A percentile compares a stretch with the other conserved stretches of the same genome.
phyloP scores from a whole-genome alignment of 2,329 filamentous ascomycete genomes.

The Tolypocladium album region DNA sequence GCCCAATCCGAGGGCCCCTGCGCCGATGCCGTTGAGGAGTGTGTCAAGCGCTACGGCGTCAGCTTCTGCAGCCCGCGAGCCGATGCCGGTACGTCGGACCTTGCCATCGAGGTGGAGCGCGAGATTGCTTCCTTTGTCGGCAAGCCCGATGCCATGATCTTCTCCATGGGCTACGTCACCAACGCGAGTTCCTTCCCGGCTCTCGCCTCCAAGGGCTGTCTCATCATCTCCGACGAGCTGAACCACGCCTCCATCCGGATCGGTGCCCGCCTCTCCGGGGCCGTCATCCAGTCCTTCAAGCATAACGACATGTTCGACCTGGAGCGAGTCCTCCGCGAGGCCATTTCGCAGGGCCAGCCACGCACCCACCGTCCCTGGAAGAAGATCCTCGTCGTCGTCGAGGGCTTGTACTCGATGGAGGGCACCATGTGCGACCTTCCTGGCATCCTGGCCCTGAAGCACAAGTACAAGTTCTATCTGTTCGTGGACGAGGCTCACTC shows the following conservation, averaged over 20 bases:
- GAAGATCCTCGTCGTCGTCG: constrained; percentile 94
- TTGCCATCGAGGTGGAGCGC: constrained; percentile 81
- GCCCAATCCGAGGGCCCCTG: constrained; percentile 96
- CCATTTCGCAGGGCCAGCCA: constrained; percentile 92
- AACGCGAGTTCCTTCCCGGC: constrained; percentile 90
- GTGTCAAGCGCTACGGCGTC: constrained; percentile 75
- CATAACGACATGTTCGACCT: constrained; percentile 92
- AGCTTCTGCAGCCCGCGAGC: constrained; percentile 70
- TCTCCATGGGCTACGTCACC: constrained; percentile 98
- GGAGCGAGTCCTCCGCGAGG: constrained; percentile 77
- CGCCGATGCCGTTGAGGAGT: constrained; percentile 83
- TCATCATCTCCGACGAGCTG: constrained; percentile 93
- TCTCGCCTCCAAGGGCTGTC: constrained; percentile 80
- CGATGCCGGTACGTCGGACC: constrained; percentile 78
- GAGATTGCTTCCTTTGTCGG: constrained; percentile 86
- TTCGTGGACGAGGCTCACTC: constrained; percentile 97
- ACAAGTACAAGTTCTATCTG: constrained; percentile 92
- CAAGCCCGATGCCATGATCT: constrained; percentile 90
- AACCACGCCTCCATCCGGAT: constrained; percentile 98
- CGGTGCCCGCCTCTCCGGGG: constrained; percentile 84
- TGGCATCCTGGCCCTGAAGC: constrained; percentile 74
- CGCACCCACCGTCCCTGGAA: constrained; percentile 99
- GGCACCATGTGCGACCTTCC: constrained; percentile 98
- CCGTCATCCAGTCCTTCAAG: constrained; percentile 92
- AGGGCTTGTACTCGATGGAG: constrained; percentile 98